Percentiles rank a stretch among this genome's conserved stretches.
Evolutionary conservation across 2,329 filamentous ascomycete species (phyloP).

Genomic region (Talaromyces sp.): DNA sequence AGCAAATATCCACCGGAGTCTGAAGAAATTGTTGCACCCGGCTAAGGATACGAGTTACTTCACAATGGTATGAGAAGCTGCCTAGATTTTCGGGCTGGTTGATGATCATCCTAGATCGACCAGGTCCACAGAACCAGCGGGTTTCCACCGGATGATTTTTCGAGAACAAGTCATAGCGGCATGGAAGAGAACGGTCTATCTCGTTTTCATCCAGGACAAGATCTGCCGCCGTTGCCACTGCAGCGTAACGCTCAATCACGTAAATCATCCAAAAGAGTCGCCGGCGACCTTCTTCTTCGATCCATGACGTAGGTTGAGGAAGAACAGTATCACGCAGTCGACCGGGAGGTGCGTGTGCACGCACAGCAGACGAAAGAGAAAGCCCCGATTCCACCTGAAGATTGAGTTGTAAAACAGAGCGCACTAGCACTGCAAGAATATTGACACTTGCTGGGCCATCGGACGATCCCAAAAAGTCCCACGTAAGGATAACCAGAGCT

Average conservation of each 20-base stretch:
- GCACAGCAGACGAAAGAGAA: constrained; percentile 68
- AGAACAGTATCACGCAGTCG: constrained; percentile 58
- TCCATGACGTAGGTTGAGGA: constrained; percentile 74
- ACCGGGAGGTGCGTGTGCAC: constrained; percentile 81
- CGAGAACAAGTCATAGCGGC: constrained; percentile 78
- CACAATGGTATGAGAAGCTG: constrained; percentile 82
- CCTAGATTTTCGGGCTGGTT: constrained; percentile 75
- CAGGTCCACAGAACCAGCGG: constrained; percentile 62
- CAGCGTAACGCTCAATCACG: constrained; percentile 80
- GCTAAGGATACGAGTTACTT: constrained; percentile 82
- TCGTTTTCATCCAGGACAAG: constrained; percentile 85
- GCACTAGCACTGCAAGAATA: constrained; percentile 77
- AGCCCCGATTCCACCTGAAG: constrained; percentile 78
- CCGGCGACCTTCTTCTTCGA: constrained; percentile 80
- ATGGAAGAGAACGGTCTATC: constrained; percentile 79
- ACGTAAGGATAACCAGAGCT: constrained; percentile 75
- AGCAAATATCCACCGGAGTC: constrained; percentile 80
- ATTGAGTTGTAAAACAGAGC: constrained; percentile 81
- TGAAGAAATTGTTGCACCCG: constrained; percentile 85
- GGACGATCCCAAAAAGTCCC: constrained; percentile 78
- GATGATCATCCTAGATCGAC: constrained; percentile 52
- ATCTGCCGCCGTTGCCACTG: constrained; percentile 84
- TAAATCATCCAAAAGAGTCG: constrained; percentile 94
- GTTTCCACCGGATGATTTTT: constrained; percentile 81
- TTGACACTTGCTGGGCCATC: constrained; percentile 93